Evolutionary conservation across 805 yeast species (phyloP), one percentile per base, ranked within the genome.

Genomic region (Priceomyces haplophilus): DNA sequence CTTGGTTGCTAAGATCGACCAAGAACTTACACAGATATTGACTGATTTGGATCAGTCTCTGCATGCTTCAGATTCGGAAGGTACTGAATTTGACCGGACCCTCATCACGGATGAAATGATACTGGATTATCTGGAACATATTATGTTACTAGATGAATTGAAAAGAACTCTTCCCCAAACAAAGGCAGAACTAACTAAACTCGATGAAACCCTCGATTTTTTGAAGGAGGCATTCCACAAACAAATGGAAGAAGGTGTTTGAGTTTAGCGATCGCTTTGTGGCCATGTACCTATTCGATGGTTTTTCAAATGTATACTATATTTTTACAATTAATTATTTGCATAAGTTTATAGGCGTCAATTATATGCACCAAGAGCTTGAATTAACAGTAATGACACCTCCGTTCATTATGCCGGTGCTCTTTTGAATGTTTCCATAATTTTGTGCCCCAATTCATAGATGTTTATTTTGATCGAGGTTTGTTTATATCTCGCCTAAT

Each of bases 101-200:
- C 41, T 37, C 10, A 48, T 25, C 8, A 10, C 19, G 7, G 55
- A 52, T 24, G 56, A 50, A 29, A 45, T 62, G 7, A 39, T 48
- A 11, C 38, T 46, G 2, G 64, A 61, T 34, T 65, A 65, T 44
- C 61, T 58, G 46, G 44, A 52, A 5, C 55, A 59, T 41, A 42
- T 74, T 8, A 39, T 47, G 7, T 54, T 56, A 40, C 51, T 75
- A 27, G 53, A 54, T 23, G 62, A 56, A n/a, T 48, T 72, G 42
- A 71, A 69, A 46, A 53, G 46, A 13, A 46, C 51, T 2, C 51
- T 74, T 3, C 78, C 79, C 3, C 58, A 54, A 39, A 59, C 62
- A 31, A 56, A 57, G 31, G 63, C 65, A 4, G 64, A 64, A 31
- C 51, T 73, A 17, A 65, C 64, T 40, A 59, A 62, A 40, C 48